Conservation (phyloP, 495 filamentous ascomycete species). For the Aspergillus hancockii region DNA sequence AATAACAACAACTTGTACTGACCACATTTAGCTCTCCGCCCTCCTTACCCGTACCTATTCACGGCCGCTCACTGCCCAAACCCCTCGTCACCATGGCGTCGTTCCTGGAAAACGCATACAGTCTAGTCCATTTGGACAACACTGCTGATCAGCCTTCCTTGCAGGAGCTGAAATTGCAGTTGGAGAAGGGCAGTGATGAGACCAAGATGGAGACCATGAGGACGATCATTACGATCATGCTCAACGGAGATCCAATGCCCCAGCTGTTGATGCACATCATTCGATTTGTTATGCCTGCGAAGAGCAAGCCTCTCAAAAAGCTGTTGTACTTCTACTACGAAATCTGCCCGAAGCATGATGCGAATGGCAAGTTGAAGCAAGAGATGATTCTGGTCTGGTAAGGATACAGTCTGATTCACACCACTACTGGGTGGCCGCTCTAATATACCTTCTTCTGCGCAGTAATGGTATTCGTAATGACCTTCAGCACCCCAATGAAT, state of each 20-base stretch:
- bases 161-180: slow-evolving; percentile 87
- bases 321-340: slow-evolving; percentile 99
- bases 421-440: slow-evolving; percentile 4
- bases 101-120: slow-evolving; percentile 92
- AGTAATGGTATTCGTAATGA: slow-evolving; percentile 99
- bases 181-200: slow-evolving; percentile 98
- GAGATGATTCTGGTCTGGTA: slow-evolving; percentile 99
- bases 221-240: slow-evolving; percentile 92
- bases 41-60: slow-evolving; percentile 20
- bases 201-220: slow-evolving; percentile 98
- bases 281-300: slow-evolving; percentile 98
- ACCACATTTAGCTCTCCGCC: slow-evolving; percentile 40
- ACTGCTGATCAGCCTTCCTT: slow-evolving; percentile 84
- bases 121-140: slow-evolving; percentile 94
- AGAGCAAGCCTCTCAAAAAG: slow-evolving; percentile 96
- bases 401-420: slow-evolving; percentile 26
- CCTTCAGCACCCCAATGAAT: slow-evolving; percentile 96
- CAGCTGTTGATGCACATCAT: slow-evolving; percentile 99
- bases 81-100: slow-evolving; percentile 73
- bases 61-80: slow-evolving; percentile 19
- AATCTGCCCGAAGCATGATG: slow-evolving; percentile 94
- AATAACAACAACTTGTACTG: slow-evolving; percentile 36
- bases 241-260: slow-evolving; percentile 96
- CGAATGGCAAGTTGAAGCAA: slow-evolving; percentile 91
- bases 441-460: slow-evolving; percentile 23